These are phyloP conservation scores for Aspergillus fructus DNA, from an alignment of 2,329 filamentous ascomycete species.

Conservation along the genomic window DNA sequence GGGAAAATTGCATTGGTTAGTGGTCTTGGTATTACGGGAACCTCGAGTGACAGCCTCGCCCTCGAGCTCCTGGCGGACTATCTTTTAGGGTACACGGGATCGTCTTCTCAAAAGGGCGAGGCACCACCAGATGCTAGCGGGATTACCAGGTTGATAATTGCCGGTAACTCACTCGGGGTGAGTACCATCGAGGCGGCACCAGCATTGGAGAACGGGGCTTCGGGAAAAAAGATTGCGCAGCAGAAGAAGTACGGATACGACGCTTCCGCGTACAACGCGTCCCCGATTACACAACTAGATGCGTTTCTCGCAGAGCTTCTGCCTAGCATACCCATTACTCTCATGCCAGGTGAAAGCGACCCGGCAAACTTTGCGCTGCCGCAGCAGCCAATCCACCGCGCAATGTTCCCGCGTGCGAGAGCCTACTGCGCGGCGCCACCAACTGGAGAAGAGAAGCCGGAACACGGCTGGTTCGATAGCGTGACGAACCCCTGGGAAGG, in stretches of 20 bases:
- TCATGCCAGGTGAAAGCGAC: slow-evolving; percentile 80
- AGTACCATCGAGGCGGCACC: slow-evolving; percentile 26
- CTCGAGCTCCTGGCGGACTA: slow-evolving; percentile 81
- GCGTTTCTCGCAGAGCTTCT: slow-evolving; percentile 77
- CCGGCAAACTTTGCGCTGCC: slow-evolving; percentile 87
- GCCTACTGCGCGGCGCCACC: slow-evolving; percentile 55
- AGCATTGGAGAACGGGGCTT: slow-evolving; percentile 23
- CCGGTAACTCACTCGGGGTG: slow-evolving; percentile 76
- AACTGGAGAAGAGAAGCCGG: slow-evolving; percentile 34
- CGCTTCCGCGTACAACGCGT: slow-evolving; percentile 78
- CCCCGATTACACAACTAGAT: slow-evolving; percentile 81
- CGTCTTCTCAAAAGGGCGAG: slow-evolving; percentile 50
- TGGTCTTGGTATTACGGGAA: slow-evolving; percentile 78
- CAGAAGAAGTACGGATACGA: slow-evolving; percentile 94
- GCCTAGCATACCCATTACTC: slow-evolving; percentile 81
- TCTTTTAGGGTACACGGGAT: slow-evolving; percentile 76
- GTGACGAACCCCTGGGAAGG: slow-evolving; percentile 94
- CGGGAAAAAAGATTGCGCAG: slow-evolving; percentile 46
- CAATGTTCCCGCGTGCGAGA: slow-evolving; percentile 79
- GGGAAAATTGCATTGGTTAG: slow-evolving; percentile 85
- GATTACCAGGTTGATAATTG: slow-evolving; percentile 85
- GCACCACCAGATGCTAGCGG: slow-evolving; percentile 44
- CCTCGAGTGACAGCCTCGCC: slow-evolving; percentile 70
- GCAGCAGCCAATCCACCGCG: slow-evolving; percentile 88
- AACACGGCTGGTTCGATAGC: slow-evolving; percentile 75